These are phyloP conservation scores for Heliamphora ciliata DNA, from an alignment of 179 eudicot species.

Conservation along the genomic window DNA sequence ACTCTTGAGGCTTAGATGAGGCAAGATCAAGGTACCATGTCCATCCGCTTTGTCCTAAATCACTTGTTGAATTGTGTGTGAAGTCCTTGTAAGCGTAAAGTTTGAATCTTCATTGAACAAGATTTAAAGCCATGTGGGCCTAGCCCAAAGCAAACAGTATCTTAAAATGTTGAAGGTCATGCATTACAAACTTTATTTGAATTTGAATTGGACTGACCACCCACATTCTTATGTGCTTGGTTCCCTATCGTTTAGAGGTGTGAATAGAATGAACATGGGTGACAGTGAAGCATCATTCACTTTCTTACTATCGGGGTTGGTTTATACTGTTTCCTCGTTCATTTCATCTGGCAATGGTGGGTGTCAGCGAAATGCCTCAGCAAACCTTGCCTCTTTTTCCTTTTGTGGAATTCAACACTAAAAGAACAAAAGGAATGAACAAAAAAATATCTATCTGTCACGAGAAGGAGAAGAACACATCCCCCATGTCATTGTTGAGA, in stretches of 20 bases:
- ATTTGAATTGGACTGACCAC: not conserved
- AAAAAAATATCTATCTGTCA: not conserved
- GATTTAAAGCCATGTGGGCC: too few relatives aligned
- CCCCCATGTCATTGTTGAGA: not conserved
- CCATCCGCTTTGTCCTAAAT: too few relatives aligned
- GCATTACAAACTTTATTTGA: too few relatives aligned
- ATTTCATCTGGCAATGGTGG: not conserved
- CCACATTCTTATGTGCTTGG: not conserved
- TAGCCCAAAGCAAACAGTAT: too few relatives aligned
- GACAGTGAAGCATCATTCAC: not conserved
- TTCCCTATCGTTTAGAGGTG: not conserved
- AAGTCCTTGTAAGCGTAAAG: too few relatives aligned
- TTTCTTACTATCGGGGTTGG: not conserved
- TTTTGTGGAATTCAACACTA: not conserved
- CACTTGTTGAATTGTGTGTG: too few relatives aligned
- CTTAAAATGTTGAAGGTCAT: too few relatives aligned
- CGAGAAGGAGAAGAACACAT: not conserved
- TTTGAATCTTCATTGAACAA: too few relatives aligned
- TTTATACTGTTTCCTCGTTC: not conserved
- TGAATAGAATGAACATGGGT: not conserved
- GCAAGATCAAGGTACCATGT: too few relatives aligned
- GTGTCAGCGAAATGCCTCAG: not conserved
- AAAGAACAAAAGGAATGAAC: too few relatives aligned
- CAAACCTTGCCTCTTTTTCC: not conserved
- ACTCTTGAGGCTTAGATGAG: too few relatives aligned